Conservation (phyloP, 345 rosid species). For the Lagerstroemia speciosa region DNA sequence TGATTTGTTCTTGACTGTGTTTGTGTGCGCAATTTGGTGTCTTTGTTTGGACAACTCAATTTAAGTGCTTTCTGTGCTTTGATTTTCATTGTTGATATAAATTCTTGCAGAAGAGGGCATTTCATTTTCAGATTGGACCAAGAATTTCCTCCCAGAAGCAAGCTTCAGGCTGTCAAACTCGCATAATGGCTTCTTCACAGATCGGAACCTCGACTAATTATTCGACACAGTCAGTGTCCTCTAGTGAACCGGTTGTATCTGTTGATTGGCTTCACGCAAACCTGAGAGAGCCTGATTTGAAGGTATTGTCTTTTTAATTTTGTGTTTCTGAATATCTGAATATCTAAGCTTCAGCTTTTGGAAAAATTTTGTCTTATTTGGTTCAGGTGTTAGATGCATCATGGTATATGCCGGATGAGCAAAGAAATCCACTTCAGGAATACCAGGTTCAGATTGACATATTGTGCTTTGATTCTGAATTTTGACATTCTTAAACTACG, state of each 20-base stretch:
- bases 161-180: constrained; percentile 18
- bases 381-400: constrained; percentile 89
- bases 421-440: constrained; percentile 93
- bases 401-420: constrained; percentile 99
- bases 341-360: constrained; percentile 2
- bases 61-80: neutral
- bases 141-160: constrained; percentile 17
- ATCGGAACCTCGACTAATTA: constrained; percentile 27
- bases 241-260: constrained; percentile 73
- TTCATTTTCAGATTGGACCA: constrained; percentile 19
- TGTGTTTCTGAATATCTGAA: too few species aligned
- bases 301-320: constrained; percentile 34
- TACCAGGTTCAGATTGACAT: constrained; percentile 55
- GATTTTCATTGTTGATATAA: neutral
- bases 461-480: constrained; percentile 7
- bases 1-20: neutral
- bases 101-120: constrained; percentile 41
- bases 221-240: constrained; percentile 39
- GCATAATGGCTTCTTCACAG: constrained; percentile 42
- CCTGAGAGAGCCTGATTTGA: constrained; percentile 65
- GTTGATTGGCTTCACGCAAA: constrained; percentile 93
- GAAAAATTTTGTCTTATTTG: neutral
- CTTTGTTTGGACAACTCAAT: neutral
- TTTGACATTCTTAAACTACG: neutral
- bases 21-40: neutral